Evolutionary conservation across 163 green algal genomes (phyloP), one percentile per base, ranked within the genome.

Genomic region (Chlamydomonas reinhardtii): DNA sequence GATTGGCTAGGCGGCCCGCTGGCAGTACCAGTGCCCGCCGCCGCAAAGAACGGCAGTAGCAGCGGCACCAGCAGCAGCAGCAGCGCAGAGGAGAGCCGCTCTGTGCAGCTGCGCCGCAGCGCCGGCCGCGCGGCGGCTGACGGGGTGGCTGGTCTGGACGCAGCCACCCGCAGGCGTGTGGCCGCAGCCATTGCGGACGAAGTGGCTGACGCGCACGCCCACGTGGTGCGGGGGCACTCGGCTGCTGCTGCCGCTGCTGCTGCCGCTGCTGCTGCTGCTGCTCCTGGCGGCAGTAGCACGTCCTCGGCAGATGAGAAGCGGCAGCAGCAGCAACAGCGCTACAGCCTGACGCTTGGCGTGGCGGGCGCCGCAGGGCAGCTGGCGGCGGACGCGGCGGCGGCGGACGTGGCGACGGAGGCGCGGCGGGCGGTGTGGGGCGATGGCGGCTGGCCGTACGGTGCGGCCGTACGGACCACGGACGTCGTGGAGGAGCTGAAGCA

Each of bases 351-450:
- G 6, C 48, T 9, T 1, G 48, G 48, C 48, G 48, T 56, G 48
- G 48, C 14, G 48, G 48, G 48, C 48, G 48, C 48, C 9, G 48
- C 48, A 9, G 48, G 48, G 11, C 6, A 56, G 66, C 15, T 14
- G 27, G 62, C 61, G 27, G 37, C 25, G 61, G 61, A 64, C 37
- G 37, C 35, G 37, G 59, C 61, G 76, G 61, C 37, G 37, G 61
- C 27, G 32, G 35, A 43, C 29, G 20, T 43, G 66, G 66, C 48
- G 48, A 52, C 31, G 31, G 78, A 85, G 48, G 66, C 48, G 31
- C 66, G 78, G 48, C 32, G 12, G 78, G 78, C 78, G 31, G 66
- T 77, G 78, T 85, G 78, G 78, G 78, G 78, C 54, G 78, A 85
- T 66, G 66, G 16, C 29, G 78, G 66, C 19, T 77, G 78, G 78